phyloP scores from a whole-genome alignment of 768 basidiomycete species.

The Arthromyces matolae region DNA sequence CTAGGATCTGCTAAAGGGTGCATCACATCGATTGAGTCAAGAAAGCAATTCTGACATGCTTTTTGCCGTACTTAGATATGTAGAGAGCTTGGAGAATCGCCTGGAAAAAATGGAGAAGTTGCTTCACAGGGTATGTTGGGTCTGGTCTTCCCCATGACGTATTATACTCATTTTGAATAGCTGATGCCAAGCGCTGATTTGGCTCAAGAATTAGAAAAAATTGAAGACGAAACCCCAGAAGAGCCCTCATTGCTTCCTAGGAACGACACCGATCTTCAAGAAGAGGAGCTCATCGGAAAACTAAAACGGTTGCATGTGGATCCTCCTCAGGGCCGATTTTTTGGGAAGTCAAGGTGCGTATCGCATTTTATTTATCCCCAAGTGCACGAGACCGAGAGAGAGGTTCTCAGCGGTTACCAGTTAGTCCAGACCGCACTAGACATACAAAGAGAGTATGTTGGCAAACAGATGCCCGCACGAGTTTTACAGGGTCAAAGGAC shows the following conservation, averaged over 20 bases:
- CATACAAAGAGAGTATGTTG: conserved; percentile 51
- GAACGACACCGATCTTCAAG: conserved; percentile 32
- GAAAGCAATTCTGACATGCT: not conserved
- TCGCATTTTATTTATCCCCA: not conserved
- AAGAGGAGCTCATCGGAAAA: conserved; percentile 25
- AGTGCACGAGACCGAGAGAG: not conserved
- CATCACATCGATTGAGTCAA: conserved; percentile 13
- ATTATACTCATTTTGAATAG: conserved; percentile 19
- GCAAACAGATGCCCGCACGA: conserved; percentile 25
- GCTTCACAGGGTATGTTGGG: conserved; percentile 40
- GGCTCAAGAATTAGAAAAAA: conserved; percentile 50
- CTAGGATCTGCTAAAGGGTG: conserved; percentile 65
- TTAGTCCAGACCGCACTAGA: conserved; percentile 54
- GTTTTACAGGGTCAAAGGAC: conserved; percentile 31
- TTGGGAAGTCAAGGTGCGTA: conserved; percentile 42
- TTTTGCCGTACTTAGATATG: conserved; percentile 35
- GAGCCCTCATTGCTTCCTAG: conserved; percentile 30
- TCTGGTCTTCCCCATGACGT: not conserved
- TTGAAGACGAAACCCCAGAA: conserved; percentile 32
- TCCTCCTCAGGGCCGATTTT: conserved; percentile 40
- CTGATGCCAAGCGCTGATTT: conserved; percentile 62
- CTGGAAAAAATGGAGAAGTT: conserved; percentile 64
- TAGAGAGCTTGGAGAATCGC: conserved; percentile 58
- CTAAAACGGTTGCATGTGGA: conserved; percentile 35
- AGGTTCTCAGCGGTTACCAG: conserved; percentile 44